Conservation (phyloP, 2,329 filamentous ascomycete species). For the Monosporascus sp. region DNA sequence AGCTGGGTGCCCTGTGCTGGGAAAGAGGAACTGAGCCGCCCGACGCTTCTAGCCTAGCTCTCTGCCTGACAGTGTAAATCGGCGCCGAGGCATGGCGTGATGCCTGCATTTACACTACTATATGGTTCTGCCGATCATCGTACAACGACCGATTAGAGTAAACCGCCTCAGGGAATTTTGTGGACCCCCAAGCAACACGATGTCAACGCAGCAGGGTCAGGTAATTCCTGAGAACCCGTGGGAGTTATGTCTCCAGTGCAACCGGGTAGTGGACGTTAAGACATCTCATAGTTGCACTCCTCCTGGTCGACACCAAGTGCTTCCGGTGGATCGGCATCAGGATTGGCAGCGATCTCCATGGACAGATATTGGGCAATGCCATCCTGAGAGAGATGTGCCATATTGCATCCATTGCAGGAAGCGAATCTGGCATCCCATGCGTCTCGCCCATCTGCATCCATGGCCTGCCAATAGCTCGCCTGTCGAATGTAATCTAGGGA, state of each 20-base stretch:
- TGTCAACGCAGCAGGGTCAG: neutral
- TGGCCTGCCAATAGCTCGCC: conserved; percentile 15
- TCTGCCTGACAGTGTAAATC: conserved; percentile 5
- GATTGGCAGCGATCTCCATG: conserved; percentile 10
- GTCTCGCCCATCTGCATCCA: conserved; percentile 15
- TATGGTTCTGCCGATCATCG: neutral
- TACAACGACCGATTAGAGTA: no score
- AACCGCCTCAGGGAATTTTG: no score
- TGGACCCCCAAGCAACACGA: no score
- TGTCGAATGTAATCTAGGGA: conserved; percentile 12
- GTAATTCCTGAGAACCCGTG: neutral
- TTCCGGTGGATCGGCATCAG: conserved; percentile 24
- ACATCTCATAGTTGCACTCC: conserved; percentile 8
- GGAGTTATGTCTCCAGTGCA: neutral
- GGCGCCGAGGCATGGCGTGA: neutral
- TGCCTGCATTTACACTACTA: neutral
- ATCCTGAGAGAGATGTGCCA: conserved; percentile 10
- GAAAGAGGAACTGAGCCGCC: conserved; percentile 2
- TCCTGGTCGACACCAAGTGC: conserved; percentile 20
- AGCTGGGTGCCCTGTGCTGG: conserved; percentile 14
- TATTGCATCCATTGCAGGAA: conserved; percentile 6
- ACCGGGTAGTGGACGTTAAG: neutral
- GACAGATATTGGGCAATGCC: conserved; percentile 16
- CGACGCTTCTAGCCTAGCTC: conserved; percentile 3
- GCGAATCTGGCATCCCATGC: conserved; percentile 15